A percentile compares a stretch with the other conserved stretches of the same genome.
These are phyloP conservation scores for Aspergillus caelatus DNA, from an alignment of 2,329 filamentous ascomycete species.

Conservation along the genomic window DNA sequence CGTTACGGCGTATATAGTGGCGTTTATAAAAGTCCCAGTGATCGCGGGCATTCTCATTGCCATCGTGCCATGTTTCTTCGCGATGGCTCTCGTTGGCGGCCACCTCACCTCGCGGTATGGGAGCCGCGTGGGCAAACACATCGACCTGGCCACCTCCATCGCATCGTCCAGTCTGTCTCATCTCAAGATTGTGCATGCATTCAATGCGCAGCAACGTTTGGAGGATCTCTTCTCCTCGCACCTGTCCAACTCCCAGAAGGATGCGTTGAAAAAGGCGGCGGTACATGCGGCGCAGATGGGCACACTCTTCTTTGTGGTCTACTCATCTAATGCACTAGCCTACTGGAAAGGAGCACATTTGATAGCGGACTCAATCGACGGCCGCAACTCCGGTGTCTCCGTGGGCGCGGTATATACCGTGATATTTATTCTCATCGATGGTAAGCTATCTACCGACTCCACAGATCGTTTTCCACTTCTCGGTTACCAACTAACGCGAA, in stretches of 20 bases:
- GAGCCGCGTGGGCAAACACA: constrained; percentile 52
- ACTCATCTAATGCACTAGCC: constrained; percentile 66
- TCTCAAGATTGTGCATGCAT: constrained; percentile 64
- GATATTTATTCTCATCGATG: constrained; percentile 42
- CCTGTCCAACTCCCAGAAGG: constrained; percentile 52
- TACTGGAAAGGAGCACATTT: constrained; percentile 68
- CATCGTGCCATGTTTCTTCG: constrained; percentile 63
- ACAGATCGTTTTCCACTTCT: no score
- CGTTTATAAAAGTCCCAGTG: constrained; percentile 64
- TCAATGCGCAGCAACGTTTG: constrained; percentile 61
- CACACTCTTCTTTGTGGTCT: constrained; percentile 67
- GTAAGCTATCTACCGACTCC: neutral
- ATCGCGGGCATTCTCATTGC: constrained; percentile 68
- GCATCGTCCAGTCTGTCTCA: constrained; percentile 64
- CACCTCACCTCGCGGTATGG: constrained; percentile 55
- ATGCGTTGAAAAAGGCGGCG: constrained; percentile 61
- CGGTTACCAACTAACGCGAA: neutral
- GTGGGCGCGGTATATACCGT: constrained; percentile 42
- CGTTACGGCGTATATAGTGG: constrained; percentile 66
- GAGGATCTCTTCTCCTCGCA: constrained; percentile 60
- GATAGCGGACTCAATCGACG: constrained; percentile 44
- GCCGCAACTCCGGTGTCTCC: constrained; percentile 23
- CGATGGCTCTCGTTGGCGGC: constrained; percentile 61
- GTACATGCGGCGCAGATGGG: constrained; percentile 61
- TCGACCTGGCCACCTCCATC: constrained; percentile 62